Evolutionary conservation across 352 stramenopile genomes (phyloP).

Genomic region (Thalassiosira mediterranea): DNA sequence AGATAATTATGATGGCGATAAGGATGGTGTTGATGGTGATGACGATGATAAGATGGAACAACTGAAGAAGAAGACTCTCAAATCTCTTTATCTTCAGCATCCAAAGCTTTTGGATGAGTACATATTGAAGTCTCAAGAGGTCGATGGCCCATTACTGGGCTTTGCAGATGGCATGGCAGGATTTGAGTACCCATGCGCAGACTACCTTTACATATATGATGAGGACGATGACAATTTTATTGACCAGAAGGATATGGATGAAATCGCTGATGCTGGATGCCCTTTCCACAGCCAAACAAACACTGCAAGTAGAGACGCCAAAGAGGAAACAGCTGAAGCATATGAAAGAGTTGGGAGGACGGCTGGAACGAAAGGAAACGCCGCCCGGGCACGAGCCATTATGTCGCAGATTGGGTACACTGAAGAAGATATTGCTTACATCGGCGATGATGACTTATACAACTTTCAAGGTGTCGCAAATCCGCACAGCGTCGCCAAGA

Average conservation of each 20-base stretch:
- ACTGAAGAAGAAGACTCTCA: slow-evolving; percentile 39
- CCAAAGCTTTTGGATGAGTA: slow-evolving; percentile 33
- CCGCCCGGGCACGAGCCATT: slow-evolving; percentile 58
- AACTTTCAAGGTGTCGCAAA: slow-evolving; percentile 80
- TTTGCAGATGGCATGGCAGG: slow-evolving; percentile 30
- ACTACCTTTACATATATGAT: slow-evolving; percentile 49
- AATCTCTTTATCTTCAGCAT: slow-evolving; percentile 35
- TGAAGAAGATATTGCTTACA: slow-evolving; percentile 58
- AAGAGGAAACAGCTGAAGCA: slow-evolving; percentile 61
- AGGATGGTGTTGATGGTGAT: too few species aligned
- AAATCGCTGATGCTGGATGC: neutral
- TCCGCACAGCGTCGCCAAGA: slow-evolving; percentile 68
- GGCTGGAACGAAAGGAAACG: slow-evolving; percentile 61
- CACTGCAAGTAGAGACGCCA: slow-evolving; percentile 2
- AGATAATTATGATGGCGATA: slow-evolving; percentile 16
- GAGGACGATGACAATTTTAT: slow-evolving; percentile 59
- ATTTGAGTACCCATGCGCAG: slow-evolving; percentile 44
- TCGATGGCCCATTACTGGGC: slow-evolving; percentile 26
- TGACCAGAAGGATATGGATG: slow-evolving; percentile 10
- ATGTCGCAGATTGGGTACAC: slow-evolving; percentile 68
- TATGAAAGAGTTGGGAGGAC: slow-evolving; percentile 75
- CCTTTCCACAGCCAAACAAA: slow-evolving; percentile 19
- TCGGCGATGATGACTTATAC: slow-evolving; percentile 65
- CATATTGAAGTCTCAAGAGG: slow-evolving; percentile 38
- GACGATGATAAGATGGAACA: slow-evolving; percentile 41